Evolutionary conservation across 768 basidiomycete species (phyloP).

Genomic region (Boletellus ananas): DNA sequence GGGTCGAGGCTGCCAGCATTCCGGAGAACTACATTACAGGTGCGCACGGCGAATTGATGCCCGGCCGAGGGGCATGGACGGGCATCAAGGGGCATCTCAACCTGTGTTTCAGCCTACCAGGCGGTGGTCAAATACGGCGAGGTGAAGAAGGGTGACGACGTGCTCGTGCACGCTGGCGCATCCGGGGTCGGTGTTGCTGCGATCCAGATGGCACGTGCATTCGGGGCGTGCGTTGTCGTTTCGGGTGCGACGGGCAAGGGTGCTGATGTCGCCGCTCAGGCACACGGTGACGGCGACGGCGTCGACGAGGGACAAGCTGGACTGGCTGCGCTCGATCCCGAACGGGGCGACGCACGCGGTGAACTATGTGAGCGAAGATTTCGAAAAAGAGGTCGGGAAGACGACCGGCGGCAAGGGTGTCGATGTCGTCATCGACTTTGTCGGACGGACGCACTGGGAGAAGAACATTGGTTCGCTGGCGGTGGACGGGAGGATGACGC

Average conservation of each 20-base stretch:
- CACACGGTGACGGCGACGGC: conserved; percentile 79
- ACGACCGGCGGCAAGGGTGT: conserved; percentile 69
- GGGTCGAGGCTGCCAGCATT: conserved; percentile 82
- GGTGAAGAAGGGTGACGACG: conserved; percentile 65
- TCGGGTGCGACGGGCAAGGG: background rate
- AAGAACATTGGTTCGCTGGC: conserved; percentile 70
- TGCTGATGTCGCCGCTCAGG: conserved; percentile 34
- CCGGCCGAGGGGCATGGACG: conserved; percentile 1
- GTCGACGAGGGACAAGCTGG: conserved; percentile 77
- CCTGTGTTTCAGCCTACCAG: conserved; percentile 47
- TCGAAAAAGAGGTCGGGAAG: conserved; percentile 66
- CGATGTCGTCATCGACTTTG: conserved; percentile 83
- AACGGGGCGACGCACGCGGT: conserved; percentile 70
- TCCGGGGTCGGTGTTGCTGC: conserved; percentile 89
- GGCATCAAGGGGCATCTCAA: conserved; percentile 4
- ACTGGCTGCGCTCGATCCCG: conserved; percentile 64
- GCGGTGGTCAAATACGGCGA: conserved; percentile 65
- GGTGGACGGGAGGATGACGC: conserved; percentile 69
- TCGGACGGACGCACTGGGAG: conserved; percentile 69
- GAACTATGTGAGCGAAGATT: conserved; percentile 85
- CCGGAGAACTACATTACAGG: conserved; percentile 90
- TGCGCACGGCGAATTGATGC: conserved; percentile 27
- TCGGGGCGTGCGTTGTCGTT: conserved; percentile 58
- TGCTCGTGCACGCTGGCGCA: conserved; percentile 87
- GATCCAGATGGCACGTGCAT: conserved; percentile 76